Percentiles rank a stretch among this genome's conserved stretches.
These are phyloP conservation scores for Spathaspora passalidarum DNA, from an alignment of 805 yeast genomes.

Conservation along the genomic window DNA sequence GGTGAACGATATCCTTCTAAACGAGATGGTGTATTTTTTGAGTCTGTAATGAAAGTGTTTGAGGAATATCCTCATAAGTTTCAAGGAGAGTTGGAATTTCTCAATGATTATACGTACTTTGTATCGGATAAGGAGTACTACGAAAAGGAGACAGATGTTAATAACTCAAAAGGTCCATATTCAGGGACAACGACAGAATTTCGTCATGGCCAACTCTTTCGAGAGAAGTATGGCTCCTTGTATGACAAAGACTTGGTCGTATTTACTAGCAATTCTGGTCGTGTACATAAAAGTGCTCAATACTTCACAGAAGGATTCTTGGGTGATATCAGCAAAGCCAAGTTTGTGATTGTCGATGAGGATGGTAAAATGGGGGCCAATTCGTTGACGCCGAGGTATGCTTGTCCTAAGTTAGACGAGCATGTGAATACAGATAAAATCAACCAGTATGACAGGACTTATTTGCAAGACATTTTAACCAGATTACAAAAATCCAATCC, in stretches of 20 bases:
- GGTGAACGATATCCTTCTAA: slow-evolving; percentile 63
- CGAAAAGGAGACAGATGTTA: slow-evolving; percentile 50
- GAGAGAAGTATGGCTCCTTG: slow-evolving; percentile 49
- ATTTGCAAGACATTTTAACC: slow-evolving; percentile 49
- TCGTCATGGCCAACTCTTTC: slow-evolving; percentile 46
- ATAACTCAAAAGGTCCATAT: slow-evolving; percentile 41
- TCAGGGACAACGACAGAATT: slow-evolving; percentile 50
- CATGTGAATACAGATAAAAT: slow-evolving; percentile 13
- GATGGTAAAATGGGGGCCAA: slow-evolving; percentile 49
- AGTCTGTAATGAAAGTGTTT: slow-evolving; percentile 18
- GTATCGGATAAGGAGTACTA: slow-evolving; percentile 30
- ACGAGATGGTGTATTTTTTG: slow-evolving; percentile 7
- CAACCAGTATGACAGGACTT: slow-evolving; percentile 19
- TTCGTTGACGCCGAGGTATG: slow-evolving; percentile 52
- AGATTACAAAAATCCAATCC: slow-evolving; percentile 56
- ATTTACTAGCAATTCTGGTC: slow-evolving; percentile 51
- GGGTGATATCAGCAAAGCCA: slow-evolving; percentile 30
- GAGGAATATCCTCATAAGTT: slow-evolving; percentile 23
- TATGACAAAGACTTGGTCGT: slow-evolving; percentile 44
- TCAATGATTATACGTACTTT: slow-evolving; percentile 52
- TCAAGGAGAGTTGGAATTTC: slow-evolving; percentile 51
- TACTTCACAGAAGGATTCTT: slow-evolving; percentile 59
- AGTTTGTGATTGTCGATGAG: slow-evolving; percentile 46
- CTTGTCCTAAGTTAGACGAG: slow-evolving; percentile 35
- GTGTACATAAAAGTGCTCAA: slow-evolving; percentile 53